These are phyloP conservation scores for Debaryomyces castellii DNA, from an alignment of 805 yeast species.

Conservation along the genomic window DNA sequence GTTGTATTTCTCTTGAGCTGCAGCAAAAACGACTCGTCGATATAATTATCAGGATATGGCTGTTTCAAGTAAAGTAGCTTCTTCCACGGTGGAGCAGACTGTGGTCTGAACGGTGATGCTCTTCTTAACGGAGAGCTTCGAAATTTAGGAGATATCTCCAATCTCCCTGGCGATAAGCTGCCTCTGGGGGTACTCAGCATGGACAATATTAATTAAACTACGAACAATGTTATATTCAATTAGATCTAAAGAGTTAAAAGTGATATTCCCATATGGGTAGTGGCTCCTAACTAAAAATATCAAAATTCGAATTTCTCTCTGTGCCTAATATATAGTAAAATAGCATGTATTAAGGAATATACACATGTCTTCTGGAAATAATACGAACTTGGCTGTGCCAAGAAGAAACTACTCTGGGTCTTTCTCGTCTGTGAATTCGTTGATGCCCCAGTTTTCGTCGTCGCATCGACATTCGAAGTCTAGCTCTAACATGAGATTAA, in stretches of 20 bases:
- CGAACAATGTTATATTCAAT: no score
- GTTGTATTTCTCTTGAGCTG: conserved; percentile 76
- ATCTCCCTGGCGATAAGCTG: neutral
- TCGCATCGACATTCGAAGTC: conserved; percentile 11
- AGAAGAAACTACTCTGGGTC: conserved; percentile 12
- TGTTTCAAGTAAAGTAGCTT: conserved; percentile 83
- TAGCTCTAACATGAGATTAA: conserved; percentile 13
- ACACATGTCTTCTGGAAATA: neutral
- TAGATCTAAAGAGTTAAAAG: neutral
- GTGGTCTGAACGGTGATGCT: neutral
- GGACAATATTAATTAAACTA: no score
- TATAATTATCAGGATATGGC: conserved; percentile 88
- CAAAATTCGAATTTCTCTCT: neutral
- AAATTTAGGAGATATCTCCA: neutral
- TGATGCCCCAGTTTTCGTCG: conserved; percentile 2
- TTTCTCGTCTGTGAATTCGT: conserved; percentile 8
- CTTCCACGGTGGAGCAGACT: conserved; percentile 56
- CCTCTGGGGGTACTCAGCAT: neutral
- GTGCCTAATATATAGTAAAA: no score
- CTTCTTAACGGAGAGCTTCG: neutral
- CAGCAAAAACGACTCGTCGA: conserved; percentile 77
- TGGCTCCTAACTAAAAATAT: neutral
- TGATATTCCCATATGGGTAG: neutral
- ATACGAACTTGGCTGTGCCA: conserved; percentile 13
- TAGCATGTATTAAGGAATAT: no score